These are phyloP conservation scores for Myriosclerotinia duriaeana DNA, from an alignment of 2,329 filamentous ascomycete genomes.

Conservation along the genomic window DNA sequence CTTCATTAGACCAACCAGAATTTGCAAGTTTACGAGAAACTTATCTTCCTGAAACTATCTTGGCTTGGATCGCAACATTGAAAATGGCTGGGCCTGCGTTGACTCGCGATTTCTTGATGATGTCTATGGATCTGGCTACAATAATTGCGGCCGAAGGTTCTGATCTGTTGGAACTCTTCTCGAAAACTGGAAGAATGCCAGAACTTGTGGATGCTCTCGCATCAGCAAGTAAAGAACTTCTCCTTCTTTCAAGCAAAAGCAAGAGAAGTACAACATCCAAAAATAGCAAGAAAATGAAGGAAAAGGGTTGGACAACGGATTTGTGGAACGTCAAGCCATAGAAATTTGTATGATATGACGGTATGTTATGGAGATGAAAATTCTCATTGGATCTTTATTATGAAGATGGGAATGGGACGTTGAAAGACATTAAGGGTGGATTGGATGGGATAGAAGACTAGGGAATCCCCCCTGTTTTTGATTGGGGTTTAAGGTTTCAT, in stretches of 20 bases:
- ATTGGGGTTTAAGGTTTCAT: conserved; percentile 13
- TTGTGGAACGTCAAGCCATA: conserved; percentile 49
- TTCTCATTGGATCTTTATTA: neutral
- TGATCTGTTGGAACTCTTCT: conserved; percentile 64
- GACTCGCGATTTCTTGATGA: conserved; percentile 72
- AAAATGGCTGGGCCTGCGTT: conserved; percentile 75
- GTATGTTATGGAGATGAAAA: neutral
- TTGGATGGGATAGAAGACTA: conserved; percentile 17
- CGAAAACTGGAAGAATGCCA: conserved; percentile 65
- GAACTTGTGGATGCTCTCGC: conserved; percentile 78
- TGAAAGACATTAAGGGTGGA: conserved; percentile 4
- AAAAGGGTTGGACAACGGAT: conserved; percentile 63
- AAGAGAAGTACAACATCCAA: conserved; percentile 48
- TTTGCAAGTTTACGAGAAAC: conserved; percentile 66
- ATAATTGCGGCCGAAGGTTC: conserved; percentile 69
- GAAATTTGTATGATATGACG: conserved; percentile 7
- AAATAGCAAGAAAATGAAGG: conserved; percentile 59
- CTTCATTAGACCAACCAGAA: conserved; percentile 54
- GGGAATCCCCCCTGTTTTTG: conserved; percentile 8
- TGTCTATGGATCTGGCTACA: conserved; percentile 83
- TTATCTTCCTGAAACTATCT: conserved; percentile 82
- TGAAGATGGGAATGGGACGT: neutral
- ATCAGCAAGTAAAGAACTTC: conserved; percentile 35
- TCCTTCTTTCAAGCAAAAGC: conserved; percentile 50
- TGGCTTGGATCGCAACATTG: conserved; percentile 79